Conservation (phyloP, 257 asterid species). For the Solanum paucissectum region DNA sequence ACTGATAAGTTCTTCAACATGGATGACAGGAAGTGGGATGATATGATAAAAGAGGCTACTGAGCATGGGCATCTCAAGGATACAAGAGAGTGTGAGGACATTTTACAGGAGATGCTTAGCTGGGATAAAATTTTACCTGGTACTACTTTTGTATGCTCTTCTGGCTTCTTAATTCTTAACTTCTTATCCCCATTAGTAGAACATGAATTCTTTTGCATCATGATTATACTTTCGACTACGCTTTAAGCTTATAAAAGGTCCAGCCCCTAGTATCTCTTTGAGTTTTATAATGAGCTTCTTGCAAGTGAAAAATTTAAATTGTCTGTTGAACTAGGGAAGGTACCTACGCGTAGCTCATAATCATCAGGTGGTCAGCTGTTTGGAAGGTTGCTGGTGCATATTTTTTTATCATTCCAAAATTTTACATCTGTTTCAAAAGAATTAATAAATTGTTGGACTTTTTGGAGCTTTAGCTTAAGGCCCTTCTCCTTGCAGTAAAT, state of each 20-base stretch:
- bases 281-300: not conserved
- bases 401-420: not conserved
- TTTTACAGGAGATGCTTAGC: constrained; percentile 77
- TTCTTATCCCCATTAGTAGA: not conserved
- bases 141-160: constrained; percentile 11
- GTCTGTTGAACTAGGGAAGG: not conserved
- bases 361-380: not conserved
- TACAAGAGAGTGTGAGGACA: constrained; percentile 64
- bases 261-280: not conserved
- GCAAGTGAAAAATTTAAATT: not conserved
- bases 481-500: not conserved
- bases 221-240: not conserved
- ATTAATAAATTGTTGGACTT: not conserved
- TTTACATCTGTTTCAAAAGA: not conserved
- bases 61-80: constrained; percentile 56
- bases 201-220: not conserved
- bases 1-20: constrained; percentile 45
- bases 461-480: not conserved
- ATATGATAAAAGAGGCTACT: constrained; percentile 55
- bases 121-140: constrained; percentile 92
- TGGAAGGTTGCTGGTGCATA: not conserved
- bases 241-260: not conserved
- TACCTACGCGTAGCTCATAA: not conserved
- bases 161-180: not conserved
- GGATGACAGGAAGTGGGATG: constrained; percentile 77